Evolutionary conservation across 2,329 filamentous ascomycete genomes (phyloP).

Genomic region (Diaporthe citriasiana): DNA sequence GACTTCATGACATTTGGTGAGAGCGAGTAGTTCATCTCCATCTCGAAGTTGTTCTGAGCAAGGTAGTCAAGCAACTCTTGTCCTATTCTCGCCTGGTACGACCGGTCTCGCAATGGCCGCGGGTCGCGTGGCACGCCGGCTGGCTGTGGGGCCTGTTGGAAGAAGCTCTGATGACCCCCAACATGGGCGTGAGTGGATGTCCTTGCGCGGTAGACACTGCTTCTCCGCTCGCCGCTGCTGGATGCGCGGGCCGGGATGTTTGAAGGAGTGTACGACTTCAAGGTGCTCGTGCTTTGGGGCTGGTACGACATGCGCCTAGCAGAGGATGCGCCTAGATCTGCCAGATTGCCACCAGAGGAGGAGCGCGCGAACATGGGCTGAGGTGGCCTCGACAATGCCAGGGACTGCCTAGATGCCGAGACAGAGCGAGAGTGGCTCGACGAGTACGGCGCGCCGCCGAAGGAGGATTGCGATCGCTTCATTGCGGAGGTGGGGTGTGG

Average conservation of each 20-base stretch:
- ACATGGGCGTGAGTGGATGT: conserved; percentile 77
- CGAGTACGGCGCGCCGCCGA: conserved; percentile 74
- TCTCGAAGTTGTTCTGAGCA: conserved; percentile 93
- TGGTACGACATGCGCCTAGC: conserved; percentile 87
- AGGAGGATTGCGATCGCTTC: conserved; percentile 89
- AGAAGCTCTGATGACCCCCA: conserved; percentile 88
- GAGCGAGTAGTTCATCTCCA: conserved; percentile 97
- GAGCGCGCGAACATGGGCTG: conserved; percentile 90
- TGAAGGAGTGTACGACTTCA: conserved; percentile 80
- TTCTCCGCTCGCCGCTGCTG: conserved; percentile 74
- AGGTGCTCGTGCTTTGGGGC: conserved; percentile 68
- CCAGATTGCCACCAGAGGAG: conserved; percentile 85
- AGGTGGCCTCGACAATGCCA: conserved; percentile 84
- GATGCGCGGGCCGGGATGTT: conserved; percentile 60
- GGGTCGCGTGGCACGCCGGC: conserved; percentile 90
- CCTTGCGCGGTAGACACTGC: conserved; percentile 84
- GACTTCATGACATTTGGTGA: conserved; percentile 92
- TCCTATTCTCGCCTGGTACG: conserved; percentile 85
- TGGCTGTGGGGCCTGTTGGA: conserved; percentile 85
- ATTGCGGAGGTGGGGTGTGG: conserved; percentile 93
- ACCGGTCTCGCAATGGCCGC: conserved; percentile 84
- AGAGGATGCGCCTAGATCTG: conserved; percentile 84
- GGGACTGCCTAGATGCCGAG: conserved; percentile 87
- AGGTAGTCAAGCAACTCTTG: conserved; percentile 94
- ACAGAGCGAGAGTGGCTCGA: conserved; percentile 84